Conservation (phyloP, 2,329 filamentous ascomycete genomes). For the Sporothrix brunneoviolacea region DNA sequence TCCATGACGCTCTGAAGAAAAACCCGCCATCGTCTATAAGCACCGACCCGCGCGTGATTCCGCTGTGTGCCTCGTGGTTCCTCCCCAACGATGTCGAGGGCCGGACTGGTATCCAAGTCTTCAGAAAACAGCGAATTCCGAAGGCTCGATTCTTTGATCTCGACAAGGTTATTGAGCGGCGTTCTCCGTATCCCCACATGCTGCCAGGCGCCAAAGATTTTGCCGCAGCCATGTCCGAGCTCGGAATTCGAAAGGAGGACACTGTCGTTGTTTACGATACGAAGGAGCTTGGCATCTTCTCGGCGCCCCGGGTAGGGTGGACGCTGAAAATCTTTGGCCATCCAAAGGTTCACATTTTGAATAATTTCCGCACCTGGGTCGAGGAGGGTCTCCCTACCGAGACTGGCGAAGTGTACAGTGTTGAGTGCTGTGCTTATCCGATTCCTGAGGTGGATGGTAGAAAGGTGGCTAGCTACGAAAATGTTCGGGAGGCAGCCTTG, state of each 20-base stretch:
- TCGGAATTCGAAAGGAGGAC: conserved; percentile 84
- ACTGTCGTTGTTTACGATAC: conserved; percentile 91
- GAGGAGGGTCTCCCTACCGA: conserved; percentile 76
- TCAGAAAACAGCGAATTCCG: conserved; percentile 76
- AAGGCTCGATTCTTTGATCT: conserved; percentile 93
- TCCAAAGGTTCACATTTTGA: conserved; percentile 76
- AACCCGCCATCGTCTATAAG: conserved; percentile 75
- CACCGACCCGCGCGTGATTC: conserved; percentile 74
- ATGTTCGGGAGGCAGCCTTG: conserved; percentile 69
- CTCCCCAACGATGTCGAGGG: conserved; percentile 72
- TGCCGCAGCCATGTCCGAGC: conserved; percentile 76
- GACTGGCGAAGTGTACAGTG: conserved; percentile 64
- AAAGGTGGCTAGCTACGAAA: conserved; percentile 73
- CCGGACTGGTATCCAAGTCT: conserved; percentile 73
- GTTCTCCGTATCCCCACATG: conserved; percentile 94
- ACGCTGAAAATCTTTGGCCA: conserved; percentile 89
- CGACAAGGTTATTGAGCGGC: conserved; percentile 81
- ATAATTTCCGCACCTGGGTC: conserved; percentile 95
- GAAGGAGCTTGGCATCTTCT: conserved; percentile 87
- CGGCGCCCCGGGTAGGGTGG: conserved; percentile 89
- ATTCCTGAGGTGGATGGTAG: conserved; percentile 52
- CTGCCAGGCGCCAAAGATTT: conserved; percentile 76
- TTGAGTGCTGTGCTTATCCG: conserved; percentile 58
- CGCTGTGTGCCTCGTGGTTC: conserved; percentile 92
- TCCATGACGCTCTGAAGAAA: conserved; percentile 72